Base-by-base conservation (phyloP, 345 rosid species). In the Hibiscus syriacus region DNA sequence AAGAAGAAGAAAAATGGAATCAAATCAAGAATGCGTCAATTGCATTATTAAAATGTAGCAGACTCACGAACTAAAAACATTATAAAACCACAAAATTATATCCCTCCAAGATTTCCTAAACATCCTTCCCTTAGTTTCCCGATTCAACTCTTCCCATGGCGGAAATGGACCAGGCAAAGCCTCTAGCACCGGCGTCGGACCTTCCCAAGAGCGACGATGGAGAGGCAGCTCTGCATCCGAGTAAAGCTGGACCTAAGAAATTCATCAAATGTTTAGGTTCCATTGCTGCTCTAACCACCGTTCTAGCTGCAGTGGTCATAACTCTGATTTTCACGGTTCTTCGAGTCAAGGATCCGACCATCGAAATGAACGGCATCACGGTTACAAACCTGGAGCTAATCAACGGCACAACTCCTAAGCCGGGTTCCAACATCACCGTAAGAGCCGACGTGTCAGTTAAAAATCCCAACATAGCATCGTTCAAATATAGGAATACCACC, bases 251-350 rank as follows among this genome's bases (percentile, higher is more conserved):
- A 74, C 75, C 73, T 14, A 76, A 64, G 17, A 79, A 72, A 52
- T 79, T 65, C 34, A 72, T 82, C 75, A 82, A 68, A 60, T 85
- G 82, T 55, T 90, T 79, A 4, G 83, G 78, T 23, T 80, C 78
- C 77, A 8, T 81, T 53, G 3, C 81, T 2, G 80, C 74, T 17
- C 26, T 81, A 14, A 0, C 84, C 4, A 46, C 85, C 10, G 48
- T 87, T 34, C 77, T 57, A 7, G 76, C 78, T 45, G 61, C n/a
- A n/a, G n/a, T n/a, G n/a, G n/a, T n/a, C n/a, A n/a, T n/a, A n/a
- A n/a, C n/a, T n/a, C n/a, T n/a, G 71, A 60, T 70, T 43, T 85
- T 92, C 84, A 88, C 98, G 0, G 87, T 85, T 38, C 88, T 92
- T 53, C 84, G 73, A 9, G 68, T 86, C 59, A 88, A 82, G 72